Evolutionary conservation across 2,329 filamentous ascomycete species (phyloP).

Genomic region (Phyllosticta ampelicida): DNA sequence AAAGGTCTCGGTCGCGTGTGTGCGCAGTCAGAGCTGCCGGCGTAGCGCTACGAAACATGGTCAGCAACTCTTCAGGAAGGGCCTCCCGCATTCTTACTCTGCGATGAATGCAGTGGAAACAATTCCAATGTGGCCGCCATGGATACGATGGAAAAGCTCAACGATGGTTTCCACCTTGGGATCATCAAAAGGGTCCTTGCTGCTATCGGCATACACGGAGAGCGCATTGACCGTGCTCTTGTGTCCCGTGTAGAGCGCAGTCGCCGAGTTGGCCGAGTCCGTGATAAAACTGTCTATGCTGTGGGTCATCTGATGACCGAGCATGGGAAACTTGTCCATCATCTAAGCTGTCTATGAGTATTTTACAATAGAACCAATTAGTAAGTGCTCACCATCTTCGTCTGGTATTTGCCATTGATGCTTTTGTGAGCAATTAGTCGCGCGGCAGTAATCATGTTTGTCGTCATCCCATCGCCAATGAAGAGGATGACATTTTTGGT

Average conservation of each 20-base stretch:
- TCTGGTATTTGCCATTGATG: constrained; percentile 76
- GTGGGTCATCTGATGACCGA: constrained; percentile 83
- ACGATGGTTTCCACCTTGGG: constrained; percentile 79
- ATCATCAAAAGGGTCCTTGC: constrained; percentile 62
- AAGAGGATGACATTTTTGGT: constrained; percentile 81
- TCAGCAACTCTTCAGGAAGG: background rate
- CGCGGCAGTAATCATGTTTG: constrained; percentile 71
- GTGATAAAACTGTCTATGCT: constrained; percentile 79
- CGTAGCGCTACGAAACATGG: constrained; percentile 44
- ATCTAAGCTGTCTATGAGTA: constrained; percentile 21
- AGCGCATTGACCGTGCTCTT: constrained; percentile 76
- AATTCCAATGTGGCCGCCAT: constrained; percentile 47
- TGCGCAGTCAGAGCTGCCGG: constrained; percentile 52
- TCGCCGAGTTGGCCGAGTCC: constrained; percentile 76
- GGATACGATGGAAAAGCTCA: constrained; percentile 63
- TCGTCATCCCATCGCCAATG: constrained; percentile 61
- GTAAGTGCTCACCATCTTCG: constrained; percentile 39
- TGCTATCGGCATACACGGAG: constrained; percentile 72
- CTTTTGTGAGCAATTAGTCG: constrained; percentile 71
- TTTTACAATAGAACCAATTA: background rate
- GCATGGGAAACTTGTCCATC: constrained; percentile 74
- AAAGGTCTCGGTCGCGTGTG: constrained; percentile 57
- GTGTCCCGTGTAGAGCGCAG: constrained; percentile 71
- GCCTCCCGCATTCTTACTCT: constrained; percentile 33
- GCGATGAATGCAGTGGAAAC: constrained; percentile 74